These are phyloP conservation scores for Monilinia aucupariae DNA, from an alignment of 2,329 filamentous ascomycete species.

Conservation along the genomic window DNA sequence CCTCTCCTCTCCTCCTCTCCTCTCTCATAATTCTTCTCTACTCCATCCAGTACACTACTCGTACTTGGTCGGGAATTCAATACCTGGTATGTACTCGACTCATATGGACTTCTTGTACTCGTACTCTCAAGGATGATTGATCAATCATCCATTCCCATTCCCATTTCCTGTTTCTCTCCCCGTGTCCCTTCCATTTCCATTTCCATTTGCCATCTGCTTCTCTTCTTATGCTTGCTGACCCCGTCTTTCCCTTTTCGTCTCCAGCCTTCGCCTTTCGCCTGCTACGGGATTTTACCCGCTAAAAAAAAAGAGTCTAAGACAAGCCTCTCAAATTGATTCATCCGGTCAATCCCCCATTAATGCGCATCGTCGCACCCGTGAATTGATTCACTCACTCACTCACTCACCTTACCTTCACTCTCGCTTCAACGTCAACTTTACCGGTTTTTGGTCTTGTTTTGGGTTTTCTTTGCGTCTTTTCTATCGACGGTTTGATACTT, in stretches of 20 bases:
- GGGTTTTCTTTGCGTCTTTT: neutral
- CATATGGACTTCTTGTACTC: too few relatives aligned
- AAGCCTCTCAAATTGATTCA: constrained; percentile 2
- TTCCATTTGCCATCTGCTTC: neutral
- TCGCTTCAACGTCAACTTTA: neutral
- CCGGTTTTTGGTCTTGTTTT: neutral
- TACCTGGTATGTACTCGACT: too few relatives aligned
- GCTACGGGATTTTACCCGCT: constrained; percentile 2
- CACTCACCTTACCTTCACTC: neutral
- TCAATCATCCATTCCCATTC: too few relatives aligned
- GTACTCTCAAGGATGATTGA: too few relatives aligned
- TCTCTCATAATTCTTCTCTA: too few relatives aligned
- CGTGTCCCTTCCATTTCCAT: too few relatives aligned
- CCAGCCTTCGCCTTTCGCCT: constrained; percentile 3
- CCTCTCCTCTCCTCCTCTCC: too few relatives aligned
- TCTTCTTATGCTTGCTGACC: neutral
- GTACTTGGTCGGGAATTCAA: too few relatives aligned
- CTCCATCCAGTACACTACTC: too few relatives aligned
- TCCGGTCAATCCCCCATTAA: neutral
- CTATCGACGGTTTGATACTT: neutral
- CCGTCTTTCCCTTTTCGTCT: neutral
- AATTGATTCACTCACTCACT: neutral
- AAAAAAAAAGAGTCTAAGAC: neutral
- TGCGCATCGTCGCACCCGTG: neutral
- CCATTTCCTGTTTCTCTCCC: too few relatives aligned